These are phyloP conservation scores for Leccinum uliginosum DNA, from an alignment of 768 basidiomycete species.

Conservation along the genomic window DNA sequence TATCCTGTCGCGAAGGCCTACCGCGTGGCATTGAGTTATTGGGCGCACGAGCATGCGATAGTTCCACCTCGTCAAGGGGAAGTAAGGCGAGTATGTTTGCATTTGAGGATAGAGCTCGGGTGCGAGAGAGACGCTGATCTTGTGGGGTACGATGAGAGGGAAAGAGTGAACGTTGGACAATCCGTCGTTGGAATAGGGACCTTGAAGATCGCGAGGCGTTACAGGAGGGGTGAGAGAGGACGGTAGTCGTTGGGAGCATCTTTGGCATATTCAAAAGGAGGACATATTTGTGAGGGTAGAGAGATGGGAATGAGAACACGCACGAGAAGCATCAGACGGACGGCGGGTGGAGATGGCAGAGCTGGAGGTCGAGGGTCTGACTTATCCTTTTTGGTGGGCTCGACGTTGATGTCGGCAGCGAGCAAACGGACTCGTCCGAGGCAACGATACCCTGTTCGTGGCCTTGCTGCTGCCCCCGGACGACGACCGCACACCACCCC, in stretches of 20 bases:
- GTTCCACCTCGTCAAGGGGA: conserved; percentile 15
- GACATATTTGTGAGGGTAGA: neutral
- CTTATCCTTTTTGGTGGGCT: conserved; percentile 34
- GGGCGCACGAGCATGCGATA: neutral
- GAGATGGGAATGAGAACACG: neutral
- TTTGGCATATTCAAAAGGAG: conserved; percentile 1
- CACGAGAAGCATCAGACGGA: too few species aligned
- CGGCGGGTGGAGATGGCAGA: conserved; percentile 20
- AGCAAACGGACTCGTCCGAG: conserved; percentile 34
- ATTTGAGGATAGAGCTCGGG: conserved; percentile 8
- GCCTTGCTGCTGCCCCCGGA: conserved; percentile 9
- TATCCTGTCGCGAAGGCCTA: conserved; percentile 7
- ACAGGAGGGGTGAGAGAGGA: conserved; percentile 14
- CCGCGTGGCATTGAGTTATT: conserved; percentile 1
- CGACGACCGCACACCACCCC: neutral
- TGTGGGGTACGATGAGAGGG: conserved; percentile 18
- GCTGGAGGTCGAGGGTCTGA: conserved; percentile 22
- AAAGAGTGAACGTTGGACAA: neutral
- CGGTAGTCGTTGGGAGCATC: conserved; percentile 18
- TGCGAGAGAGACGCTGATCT: conserved; percentile 21
- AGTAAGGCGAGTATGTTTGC: conserved; percentile 13
- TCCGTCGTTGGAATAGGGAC: neutral
- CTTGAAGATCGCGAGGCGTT: conserved; percentile 6
- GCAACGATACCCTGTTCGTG: conserved; percentile 27
- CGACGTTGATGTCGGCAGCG: conserved; percentile 33